phyloP scores from a whole-genome alignment of 345 rosid genomes.

The thale cress (Arabidopsis thaliana) region DNA sequence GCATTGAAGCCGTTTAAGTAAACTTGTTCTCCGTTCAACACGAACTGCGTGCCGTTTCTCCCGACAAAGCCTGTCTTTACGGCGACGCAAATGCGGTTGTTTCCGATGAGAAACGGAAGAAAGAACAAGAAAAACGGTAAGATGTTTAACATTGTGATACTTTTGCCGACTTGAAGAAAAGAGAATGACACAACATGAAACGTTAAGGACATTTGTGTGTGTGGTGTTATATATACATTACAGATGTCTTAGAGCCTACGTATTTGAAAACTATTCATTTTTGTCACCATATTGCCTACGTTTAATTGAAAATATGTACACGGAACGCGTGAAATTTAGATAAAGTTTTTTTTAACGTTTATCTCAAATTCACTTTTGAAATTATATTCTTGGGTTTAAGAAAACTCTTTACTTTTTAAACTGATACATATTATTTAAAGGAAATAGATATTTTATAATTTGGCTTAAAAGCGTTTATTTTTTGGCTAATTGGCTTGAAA shows the following conservation, averaged over 20 bases:
- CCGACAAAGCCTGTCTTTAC: conserved; percentile 41
- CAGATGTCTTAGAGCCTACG: conserved; percentile 39
- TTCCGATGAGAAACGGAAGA: conserved; percentile 38
- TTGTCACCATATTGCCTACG: conserved; percentile 33
- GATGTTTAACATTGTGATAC: conserved; percentile 33
- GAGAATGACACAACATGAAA: conserved; percentile 29
- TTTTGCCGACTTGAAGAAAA: conserved; percentile 32
- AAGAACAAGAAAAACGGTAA: conserved; percentile 26
- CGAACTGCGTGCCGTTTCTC: conserved; percentile 56
- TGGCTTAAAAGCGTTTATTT: not conserved
- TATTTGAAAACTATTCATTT: conserved; percentile 16
- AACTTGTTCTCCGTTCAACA: conserved; percentile 48
- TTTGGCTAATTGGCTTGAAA: too few species aligned
- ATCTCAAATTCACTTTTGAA: conserved; percentile 29
- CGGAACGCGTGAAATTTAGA: conserved; percentile 26
- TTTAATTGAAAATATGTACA: conserved; percentile 21
- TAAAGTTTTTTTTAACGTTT: conserved; percentile 5
- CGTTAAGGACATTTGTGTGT: conserved; percentile 15
- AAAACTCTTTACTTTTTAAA: conserved; percentile 9
- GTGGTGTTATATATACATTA: conserved; percentile 30
- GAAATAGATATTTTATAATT: too few species aligned
- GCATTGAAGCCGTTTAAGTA: conserved; percentile 85
- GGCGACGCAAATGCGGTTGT: conserved; percentile 35
- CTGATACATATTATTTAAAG: not conserved
- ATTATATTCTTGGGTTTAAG: not conserved